A percentile compares a stretch with the other conserved stretches of the same genome.
Conservation (phyloP, 768 basidiomycete genomes). For the Calocera viscosa region DNA sequence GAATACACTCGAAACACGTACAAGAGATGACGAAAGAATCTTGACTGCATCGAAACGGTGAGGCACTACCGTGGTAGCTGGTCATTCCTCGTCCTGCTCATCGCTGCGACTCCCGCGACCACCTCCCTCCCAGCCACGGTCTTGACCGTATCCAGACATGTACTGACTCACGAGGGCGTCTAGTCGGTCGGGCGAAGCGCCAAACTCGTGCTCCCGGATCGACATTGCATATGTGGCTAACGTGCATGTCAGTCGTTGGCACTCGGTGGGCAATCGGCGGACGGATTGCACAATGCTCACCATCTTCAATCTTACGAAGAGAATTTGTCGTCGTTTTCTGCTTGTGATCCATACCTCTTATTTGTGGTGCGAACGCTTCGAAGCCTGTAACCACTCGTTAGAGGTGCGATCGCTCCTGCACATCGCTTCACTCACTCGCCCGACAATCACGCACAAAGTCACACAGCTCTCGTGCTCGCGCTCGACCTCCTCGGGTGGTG, state of each 20-base stretch:
- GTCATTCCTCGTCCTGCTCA: not conserved
- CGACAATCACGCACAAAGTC: slow-evolving; percentile 62
- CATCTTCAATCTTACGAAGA: slow-evolving; percentile 89
- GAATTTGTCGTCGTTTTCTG: slow-evolving; percentile 74
- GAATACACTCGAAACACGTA: too few relatives aligned
- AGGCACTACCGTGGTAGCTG: not conserved
- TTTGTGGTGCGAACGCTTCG: slow-evolving; percentile 57
- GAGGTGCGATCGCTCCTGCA: not conserved
- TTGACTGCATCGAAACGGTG: too few relatives aligned
- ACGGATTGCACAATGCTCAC: slow-evolving; percentile 32
- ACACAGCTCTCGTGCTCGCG: slow-evolving; percentile 51
- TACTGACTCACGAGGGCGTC: not conserved
- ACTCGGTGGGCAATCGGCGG: not conserved
- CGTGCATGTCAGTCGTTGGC: not conserved
- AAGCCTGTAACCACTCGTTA: slow-evolving; percentile 43
- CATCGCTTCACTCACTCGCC: slow-evolving; percentile 37
- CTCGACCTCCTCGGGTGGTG: slow-evolving; percentile 38
- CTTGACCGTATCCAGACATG: not conserved
- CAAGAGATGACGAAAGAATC: too few relatives aligned
- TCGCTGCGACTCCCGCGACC: not conserved
- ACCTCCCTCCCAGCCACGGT: not conserved
- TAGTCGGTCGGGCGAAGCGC: not conserved
- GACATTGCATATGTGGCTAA: slow-evolving; percentile 3
- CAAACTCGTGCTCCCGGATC: not conserved
- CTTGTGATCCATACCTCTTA: slow-evolving; percentile 71